phyloP scores from a whole-genome alignment of 2,329 filamentous ascomycete species.

The Verticillium tricorpus region DNA sequence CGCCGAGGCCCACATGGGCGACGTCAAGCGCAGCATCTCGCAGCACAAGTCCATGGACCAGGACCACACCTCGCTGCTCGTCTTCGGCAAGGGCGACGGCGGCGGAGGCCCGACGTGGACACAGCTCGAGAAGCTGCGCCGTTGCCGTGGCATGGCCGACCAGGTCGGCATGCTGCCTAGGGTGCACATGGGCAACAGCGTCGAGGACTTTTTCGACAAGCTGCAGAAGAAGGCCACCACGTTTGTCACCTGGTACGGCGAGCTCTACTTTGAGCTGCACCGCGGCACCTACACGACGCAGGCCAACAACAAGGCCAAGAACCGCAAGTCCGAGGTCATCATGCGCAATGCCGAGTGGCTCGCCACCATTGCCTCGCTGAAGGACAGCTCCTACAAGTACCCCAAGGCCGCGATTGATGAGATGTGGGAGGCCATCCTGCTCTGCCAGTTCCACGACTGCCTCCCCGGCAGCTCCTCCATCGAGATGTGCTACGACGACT shows the following conservation, averaged over 20 bases:
- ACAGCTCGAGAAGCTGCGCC: conserved; percentile 89
- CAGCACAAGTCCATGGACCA: conserved; percentile 96
- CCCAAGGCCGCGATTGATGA: conserved; percentile 90
- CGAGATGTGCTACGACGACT: conserved; percentile 98
- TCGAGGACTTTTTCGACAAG: conserved; percentile 89
- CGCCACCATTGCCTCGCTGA: conserved; percentile 78
- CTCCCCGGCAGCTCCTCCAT: conserved; percentile 89
- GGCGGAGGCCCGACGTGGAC: conserved; percentile 92
- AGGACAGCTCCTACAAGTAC: conserved; percentile 72
- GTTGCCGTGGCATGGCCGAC: conserved; percentile 88
- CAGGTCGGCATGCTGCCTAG: conserved; percentile 78
- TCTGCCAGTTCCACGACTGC: conserved; percentile 98
- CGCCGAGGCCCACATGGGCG: conserved; percentile 88
- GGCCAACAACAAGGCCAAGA: conserved; percentile 95
- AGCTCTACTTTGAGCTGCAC: conserved; percentile 96
- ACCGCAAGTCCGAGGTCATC: conserved; percentile 78
- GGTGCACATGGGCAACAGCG: conserved; percentile 81
- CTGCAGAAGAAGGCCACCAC: conserved; percentile 74
- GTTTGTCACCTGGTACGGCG: conserved; percentile 94
- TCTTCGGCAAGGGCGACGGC: conserved; percentile 95
- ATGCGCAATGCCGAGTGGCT: conserved; percentile 85
- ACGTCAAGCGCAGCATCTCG: conserved; percentile 81
- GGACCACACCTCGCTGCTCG: conserved; percentile 82
- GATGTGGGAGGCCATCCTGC: conserved; percentile 89
- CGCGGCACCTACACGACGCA: conserved; percentile 97